Conservation (phyloP, 352 stramenopile genomes). For the Thraustochytrium sp. region DNA sequence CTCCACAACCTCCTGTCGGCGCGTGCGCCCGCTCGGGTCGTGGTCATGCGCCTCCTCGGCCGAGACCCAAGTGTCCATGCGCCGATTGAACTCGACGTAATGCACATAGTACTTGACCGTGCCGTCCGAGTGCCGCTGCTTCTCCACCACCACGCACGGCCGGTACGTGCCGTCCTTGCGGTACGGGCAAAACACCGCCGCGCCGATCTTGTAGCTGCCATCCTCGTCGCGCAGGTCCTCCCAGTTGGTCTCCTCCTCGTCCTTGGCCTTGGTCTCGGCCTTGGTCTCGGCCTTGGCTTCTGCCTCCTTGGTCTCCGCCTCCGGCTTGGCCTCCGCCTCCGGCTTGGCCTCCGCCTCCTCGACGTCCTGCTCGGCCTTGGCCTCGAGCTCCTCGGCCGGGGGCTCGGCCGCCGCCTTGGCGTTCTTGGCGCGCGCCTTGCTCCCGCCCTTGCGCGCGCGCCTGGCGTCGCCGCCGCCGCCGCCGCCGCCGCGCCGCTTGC, state of each 20-base stretch:
- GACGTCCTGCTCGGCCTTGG: not conserved
- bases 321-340: not conserved
- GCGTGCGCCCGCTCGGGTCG: not conserved
- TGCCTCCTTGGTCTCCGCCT: not conserved
- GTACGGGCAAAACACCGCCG: conserved; percentile 14
- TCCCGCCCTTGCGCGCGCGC: not conserved
- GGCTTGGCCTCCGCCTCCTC: not conserved
- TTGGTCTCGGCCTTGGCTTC: not conserved
- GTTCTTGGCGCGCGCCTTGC: not conserved
- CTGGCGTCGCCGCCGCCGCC: not conserved
- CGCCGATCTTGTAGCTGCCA: conserved; percentile 15
- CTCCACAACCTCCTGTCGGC: conserved; percentile 11
- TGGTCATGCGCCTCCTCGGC: conserved; percentile 21
- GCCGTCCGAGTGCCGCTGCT: not conserved
- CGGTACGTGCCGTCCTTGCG: conserved; percentile 15
- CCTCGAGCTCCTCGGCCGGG: too few species aligned
- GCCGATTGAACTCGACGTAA: conserved; percentile 64
- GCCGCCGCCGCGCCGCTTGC: not conserved
- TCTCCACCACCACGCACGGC: conserved; percentile 3
- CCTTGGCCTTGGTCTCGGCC: not conserved
- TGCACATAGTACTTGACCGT: conserved; percentile 72
- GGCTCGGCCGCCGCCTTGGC: too few species aligned
- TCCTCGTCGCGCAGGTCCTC: conserved; percentile 22
- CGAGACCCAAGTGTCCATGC: conserved; percentile 46
- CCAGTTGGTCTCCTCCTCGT: not conserved